phyloP scores from a whole-genome alignment of 2,329 filamentous ascomycete species.

The Penicillium aurantiogriseum region DNA sequence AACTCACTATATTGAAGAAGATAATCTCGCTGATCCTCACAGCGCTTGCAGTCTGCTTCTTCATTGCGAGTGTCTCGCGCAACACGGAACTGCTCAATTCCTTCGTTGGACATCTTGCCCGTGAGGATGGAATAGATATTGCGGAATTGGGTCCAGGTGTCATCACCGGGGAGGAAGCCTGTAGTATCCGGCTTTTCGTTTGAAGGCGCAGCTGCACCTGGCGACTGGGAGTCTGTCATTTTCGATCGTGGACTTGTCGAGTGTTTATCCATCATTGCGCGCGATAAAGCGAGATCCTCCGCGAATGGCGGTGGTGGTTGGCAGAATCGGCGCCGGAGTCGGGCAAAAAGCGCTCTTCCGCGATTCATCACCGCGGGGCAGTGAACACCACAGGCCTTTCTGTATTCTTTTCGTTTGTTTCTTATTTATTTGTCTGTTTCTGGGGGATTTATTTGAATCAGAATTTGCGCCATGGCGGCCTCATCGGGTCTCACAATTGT shows the following conservation, averaged over 20 bases:
- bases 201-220: conserved; percentile 21
- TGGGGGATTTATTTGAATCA: neutral
- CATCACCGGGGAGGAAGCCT: conserved; percentile 42
- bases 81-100: conserved; percentile 72
- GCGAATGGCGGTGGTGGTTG: conserved; percentile 29
- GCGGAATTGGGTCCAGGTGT: conserved; percentile 61
- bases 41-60: conserved; percentile 72
- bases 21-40: conserved; percentile 80
- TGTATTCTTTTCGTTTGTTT: neutral
- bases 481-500: conserved; percentile 37
- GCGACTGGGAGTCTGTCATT: conserved; percentile 34
- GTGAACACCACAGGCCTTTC: neutral
- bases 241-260: conserved; percentile 9
- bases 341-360: conserved; percentile 10
- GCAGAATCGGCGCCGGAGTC: conserved; percentile 29
- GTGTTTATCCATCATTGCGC: neutral
- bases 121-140: conserved; percentile 84
- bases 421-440: neutral
- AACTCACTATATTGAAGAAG: conserved; percentile 68
- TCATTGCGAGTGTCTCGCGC: conserved; percentile 74
- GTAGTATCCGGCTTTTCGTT: conserved; percentile 28
- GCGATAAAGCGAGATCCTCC: conserved; percentile 27
- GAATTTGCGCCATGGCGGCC: conserved; percentile 21
- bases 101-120: conserved; percentile 67
- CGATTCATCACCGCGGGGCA: conserved; percentile 6